These are phyloP conservation scores for Lentithecium fluviatile DNA, from an alignment of 495 filamentous ascomycete species.

Conservation along the genomic window DNA sequence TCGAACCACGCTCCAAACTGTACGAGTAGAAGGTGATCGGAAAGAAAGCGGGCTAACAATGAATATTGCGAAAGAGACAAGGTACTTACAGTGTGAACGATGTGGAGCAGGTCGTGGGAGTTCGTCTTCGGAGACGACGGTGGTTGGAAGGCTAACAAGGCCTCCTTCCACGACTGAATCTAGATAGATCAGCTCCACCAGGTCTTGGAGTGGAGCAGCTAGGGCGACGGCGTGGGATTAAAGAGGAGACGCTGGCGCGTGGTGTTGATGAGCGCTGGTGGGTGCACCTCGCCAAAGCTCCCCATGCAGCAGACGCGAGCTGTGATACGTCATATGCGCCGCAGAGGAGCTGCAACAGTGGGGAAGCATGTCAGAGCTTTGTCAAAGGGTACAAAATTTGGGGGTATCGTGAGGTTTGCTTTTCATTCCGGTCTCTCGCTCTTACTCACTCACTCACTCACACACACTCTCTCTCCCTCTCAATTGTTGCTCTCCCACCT, in stretches of 20 bases:
- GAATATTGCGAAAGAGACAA: not conserved
- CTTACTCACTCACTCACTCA: too few species aligned
- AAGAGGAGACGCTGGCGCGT: constrained; percentile 17
- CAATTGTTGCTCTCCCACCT: too few species aligned
- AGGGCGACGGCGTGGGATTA: constrained; percentile 13
- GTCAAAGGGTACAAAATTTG: too few species aligned
- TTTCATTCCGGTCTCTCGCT: too few species aligned
- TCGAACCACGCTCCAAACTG: too few species aligned
- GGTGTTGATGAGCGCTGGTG: not conserved
- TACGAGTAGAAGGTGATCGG: too few species aligned
- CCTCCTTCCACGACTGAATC: not conserved
- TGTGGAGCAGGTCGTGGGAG: too few species aligned
- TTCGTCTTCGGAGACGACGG: not conserved
- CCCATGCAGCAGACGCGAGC: not conserved
- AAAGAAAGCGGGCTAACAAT: not conserved
- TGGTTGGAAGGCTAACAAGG: constrained; percentile 1
- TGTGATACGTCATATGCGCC: constrained; percentile 15
- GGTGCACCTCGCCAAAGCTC: not conserved
- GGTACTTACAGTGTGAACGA: not conserved
- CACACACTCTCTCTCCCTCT: too few species aligned
- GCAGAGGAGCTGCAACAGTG: constrained; percentile 2
- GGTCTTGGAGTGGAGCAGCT: constrained; percentile 18
- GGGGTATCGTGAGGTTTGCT: constrained; percentile 28
- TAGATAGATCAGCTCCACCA: not conserved
- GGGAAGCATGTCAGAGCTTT: too few species aligned